Base-by-base conservation (phyloP, 2,329 filamentous ascomycete species). In the Neurospora crassa region DNA sequence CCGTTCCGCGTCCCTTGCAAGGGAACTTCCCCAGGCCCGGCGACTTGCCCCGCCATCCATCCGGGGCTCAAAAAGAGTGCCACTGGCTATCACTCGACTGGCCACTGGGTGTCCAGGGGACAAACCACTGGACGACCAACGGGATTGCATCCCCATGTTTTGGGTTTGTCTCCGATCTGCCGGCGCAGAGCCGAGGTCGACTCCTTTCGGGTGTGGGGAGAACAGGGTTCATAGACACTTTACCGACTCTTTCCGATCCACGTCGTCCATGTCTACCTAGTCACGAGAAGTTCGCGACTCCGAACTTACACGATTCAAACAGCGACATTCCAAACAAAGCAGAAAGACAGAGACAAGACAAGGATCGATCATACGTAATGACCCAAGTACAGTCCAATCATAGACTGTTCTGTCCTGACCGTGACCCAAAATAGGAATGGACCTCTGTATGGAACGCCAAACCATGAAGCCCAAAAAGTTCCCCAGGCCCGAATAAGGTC, bases 111-210 rank as follows among this genome's bases (percentile, higher is more conserved):
- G n/a, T n/a, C 20, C 45, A 29, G 24, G 45, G 20, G 45, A 59
- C 20, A 53, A 53, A 53, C 29, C 29, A 29, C 68, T 69, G 71
- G 70, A 74, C 47, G 24, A 71, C 74, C 73, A 74, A 24, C 40
- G 40, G 40, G 68, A 72, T 63, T 40, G 45, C 40, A 75, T 70
- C 68, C 37, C 42, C 68, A 63, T 63, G 53, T 63, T 63, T 34
- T 63, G 53, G 53, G 14, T 63, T 63, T 63, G 53, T 63, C 74
- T 76, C 75, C 75, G 76, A 73, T 76, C 73, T 76, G 71, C 76
- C 76, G 76, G 72, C 59, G 68, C 73, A 76, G 71, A 76, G 76
- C 76, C 76, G 76, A 78, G 76, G 76, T 75, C 73, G 67, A 63
- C 72, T 69, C 67, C n/a, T 24, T 53, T 43, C n/a, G 20, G 70